These are phyloP conservation scores for Lepidium sativum DNA, from an alignment of 345 rosid genomes.

Conservation along the genomic window DNA sequence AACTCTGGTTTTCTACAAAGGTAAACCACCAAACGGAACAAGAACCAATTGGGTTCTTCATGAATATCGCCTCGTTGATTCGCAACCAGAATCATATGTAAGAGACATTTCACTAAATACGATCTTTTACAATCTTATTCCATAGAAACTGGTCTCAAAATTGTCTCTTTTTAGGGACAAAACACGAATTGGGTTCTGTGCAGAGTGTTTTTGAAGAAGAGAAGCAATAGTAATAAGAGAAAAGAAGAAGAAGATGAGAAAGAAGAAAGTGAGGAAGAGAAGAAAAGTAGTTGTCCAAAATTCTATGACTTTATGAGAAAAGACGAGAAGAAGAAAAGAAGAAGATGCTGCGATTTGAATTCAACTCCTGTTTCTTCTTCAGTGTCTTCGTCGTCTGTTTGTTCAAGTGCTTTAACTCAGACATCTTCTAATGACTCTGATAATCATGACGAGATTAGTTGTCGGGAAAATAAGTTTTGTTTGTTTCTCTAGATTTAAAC, in stretches of 20 bases:
- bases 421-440: constrained; percentile 37
- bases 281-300: constrained; percentile 30
- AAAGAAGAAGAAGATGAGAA: constrained; percentile 21
- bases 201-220: constrained; percentile 85
- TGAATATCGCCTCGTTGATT: constrained; percentile 63
- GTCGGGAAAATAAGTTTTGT: constrained; percentile 52
- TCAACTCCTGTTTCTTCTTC: constrained; percentile 36
- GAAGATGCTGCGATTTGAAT: constrained; percentile 44
- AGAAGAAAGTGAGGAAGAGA: not conserved
- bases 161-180: constrained; percentile 10
- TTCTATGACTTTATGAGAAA: constrained; percentile 73
- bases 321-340: constrained; percentile 11
- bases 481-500: constrained; percentile 28
- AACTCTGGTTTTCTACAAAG: constrained; percentile 88
- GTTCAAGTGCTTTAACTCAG: constrained; percentile 77
- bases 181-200: constrained; percentile 80
- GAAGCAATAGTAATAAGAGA: constrained; percentile 29
- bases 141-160: not conserved
- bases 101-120: not conserved
- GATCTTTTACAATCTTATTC: not conserved
- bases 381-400: constrained; percentile 42
- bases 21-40: constrained; percentile 72
- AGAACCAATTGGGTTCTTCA: constrained; percentile 97
- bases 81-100: not conserved
- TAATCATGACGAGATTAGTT: constrained; percentile 54